Evolutionary conservation across 441 rosid species (phyloP).

Genomic region (Adansonia rubrostipa): DNA sequence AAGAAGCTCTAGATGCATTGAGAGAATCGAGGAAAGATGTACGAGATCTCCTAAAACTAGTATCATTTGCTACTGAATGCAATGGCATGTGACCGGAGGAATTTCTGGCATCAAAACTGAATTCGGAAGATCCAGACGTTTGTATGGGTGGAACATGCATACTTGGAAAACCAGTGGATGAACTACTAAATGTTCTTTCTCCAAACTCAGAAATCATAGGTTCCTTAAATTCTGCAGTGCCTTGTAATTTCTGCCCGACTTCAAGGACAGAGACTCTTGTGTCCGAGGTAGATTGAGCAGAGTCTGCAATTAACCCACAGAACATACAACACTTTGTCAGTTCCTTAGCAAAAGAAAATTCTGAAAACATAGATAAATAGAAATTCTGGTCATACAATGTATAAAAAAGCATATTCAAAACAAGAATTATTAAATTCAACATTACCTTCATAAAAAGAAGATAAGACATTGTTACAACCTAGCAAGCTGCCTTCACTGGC

Average conservation of each 20-base stretch:
- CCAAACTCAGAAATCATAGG: conserved; percentile 37
- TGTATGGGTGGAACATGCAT: conserved; percentile 38
- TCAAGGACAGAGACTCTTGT: conserved; percentile 48
- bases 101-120: conserved; percentile 47
- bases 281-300: conserved; percentile 40
- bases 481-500: conserved; percentile 37
- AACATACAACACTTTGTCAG: conserved; percentile 26
- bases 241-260: conserved; percentile 39
- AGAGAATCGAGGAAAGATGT: conserved; percentile 93
- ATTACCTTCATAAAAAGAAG: conserved; percentile 45
- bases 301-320: conserved; percentile 45
- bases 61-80: conserved; percentile 53
- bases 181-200: conserved; percentile 51
- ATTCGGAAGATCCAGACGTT: conserved; percentile 52
- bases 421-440: conserved; percentile 18
- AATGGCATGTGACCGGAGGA: conserved; percentile 42
- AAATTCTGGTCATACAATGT: not conserved
- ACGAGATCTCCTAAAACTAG: conserved; percentile 65
- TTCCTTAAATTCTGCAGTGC: conserved; percentile 36
- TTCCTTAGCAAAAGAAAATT: conserved; percentile 26
- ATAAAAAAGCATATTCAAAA: conserved; percentile 17
- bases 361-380: conserved; percentile 2
- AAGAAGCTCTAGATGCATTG: conserved; percentile 56
- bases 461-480: conserved; percentile 39
- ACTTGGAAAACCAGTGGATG: conserved; percentile 43